Conservation (phyloP, 2,329 filamentous ascomycete genomes). For the Fusarium pininemorale region DNA sequence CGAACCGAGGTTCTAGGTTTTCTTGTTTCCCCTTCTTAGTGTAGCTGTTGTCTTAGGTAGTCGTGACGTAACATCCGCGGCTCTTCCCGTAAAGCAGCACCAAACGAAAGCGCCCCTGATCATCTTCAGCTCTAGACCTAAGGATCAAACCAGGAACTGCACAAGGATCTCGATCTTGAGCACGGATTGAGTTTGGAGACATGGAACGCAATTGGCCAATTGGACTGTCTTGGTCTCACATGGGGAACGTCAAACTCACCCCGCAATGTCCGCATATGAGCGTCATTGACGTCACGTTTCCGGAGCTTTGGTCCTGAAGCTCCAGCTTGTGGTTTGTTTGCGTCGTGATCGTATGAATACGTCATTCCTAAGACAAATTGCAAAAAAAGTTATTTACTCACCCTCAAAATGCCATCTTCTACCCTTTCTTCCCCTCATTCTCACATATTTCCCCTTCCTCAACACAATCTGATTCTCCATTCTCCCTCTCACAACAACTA, state of each 20-base stretch:
- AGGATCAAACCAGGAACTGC: slow-evolving; percentile 2
- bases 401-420: slow-evolving; percentile 7
- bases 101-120: slow-evolving; percentile 19
- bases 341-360: slow-evolving; percentile 34
- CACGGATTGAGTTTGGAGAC: neutral
- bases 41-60: neutral
- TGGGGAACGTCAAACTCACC: slow-evolving; percentile 17
- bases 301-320: slow-evolving; percentile 31
- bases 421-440: neutral
- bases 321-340: slow-evolving; percentile 14
- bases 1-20: neutral
- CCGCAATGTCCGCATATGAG: slow-evolving; percentile 33
- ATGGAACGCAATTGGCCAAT: slow-evolving; percentile 20
- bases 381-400: neutral
- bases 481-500: neutral
- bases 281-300: slow-evolving; percentile 41
- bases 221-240: neutral
- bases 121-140: neutral
- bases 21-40: neutral
- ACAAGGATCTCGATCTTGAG: slow-evolving; percentile 8
- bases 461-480: neutral
- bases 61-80: slow-evolving; percentile 29
- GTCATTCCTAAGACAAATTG: slow-evolving; percentile 27
- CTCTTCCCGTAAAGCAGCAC: neutral
- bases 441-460: neutral